These are phyloP conservation scores for Telopea speciosissima DNA, from an alignment of 177 flowering plant genomes.

Conservation along the genomic window DNA sequence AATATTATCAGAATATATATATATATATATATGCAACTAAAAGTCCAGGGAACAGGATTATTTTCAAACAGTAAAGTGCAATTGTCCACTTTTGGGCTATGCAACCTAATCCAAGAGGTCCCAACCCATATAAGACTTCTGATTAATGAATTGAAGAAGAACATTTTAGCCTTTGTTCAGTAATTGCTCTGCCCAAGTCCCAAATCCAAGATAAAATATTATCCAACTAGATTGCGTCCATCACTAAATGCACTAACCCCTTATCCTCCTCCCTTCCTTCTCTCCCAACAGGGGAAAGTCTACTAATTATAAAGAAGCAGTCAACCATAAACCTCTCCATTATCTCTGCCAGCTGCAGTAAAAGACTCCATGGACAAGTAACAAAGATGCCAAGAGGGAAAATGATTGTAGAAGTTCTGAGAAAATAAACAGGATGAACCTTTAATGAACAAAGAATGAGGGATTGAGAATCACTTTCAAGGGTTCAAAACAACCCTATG, in stretches of 20 bases:
- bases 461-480: neutral
- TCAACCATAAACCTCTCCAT: no score
- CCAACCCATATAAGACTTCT: neutral
- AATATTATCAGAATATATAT: no score
- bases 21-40: neutral
- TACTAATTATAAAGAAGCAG: no score
- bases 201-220: no score
- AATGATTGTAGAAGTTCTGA: neutral
- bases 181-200: no score
- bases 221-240: neutral
- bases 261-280: no score
- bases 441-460: neutral
- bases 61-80: no score
- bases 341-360: neutral
- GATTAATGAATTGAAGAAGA: neutral
- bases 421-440: neutral
- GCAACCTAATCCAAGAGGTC: neutral
- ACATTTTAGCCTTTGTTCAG: no score
- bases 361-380: neutral
- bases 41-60: neutral
- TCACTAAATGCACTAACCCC: no score
- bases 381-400: neutral
- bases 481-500: neutral
- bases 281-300: no score
- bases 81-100: no score